phyloP scores from a whole-genome alignment of 441 rosid species.

The Eruca vesicaria region DNA sequence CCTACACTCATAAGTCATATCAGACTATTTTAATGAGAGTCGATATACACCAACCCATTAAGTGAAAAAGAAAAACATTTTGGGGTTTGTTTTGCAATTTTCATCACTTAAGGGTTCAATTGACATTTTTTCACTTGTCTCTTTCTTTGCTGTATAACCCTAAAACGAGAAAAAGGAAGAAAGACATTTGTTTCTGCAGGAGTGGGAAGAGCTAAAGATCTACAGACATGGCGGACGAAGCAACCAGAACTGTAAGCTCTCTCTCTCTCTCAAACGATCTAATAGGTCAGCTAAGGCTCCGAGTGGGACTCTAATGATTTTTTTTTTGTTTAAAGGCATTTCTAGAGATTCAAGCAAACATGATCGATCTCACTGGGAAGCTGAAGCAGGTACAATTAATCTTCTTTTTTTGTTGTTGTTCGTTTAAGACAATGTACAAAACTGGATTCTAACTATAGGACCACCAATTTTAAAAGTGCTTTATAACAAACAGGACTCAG shows the following conservation, averaged over 20 bases:
- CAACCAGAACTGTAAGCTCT: slow-evolving; percentile 28
- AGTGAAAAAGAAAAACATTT: too few relatives aligned
- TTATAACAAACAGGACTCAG: background rate
- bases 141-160: background rate
- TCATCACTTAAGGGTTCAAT: background rate
- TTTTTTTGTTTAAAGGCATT: slow-evolving; percentile 46
- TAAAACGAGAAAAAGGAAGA: background rate
- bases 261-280: background rate
- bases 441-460: background rate
- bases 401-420: background rate
- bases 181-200: background rate
- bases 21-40: too few relatives aligned
- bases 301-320: background rate
- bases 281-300: background rate
- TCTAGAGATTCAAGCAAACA: slow-evolving; percentile 84
- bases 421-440: background rate
- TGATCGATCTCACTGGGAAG: slow-evolving; percentile 83
- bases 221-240: slow-evolving; percentile 38
- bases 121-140: background rate
- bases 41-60: too few relatives aligned
- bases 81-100: background rate
- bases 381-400: slow-evolving; percentile 54
- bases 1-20: too few relatives aligned
- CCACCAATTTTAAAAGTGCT: background rate
- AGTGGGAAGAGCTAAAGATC: background rate